phyloP scores from a whole-genome alignment of 2,329 filamentous ascomycete species.

The Lecanicillium sp. region DNA sequence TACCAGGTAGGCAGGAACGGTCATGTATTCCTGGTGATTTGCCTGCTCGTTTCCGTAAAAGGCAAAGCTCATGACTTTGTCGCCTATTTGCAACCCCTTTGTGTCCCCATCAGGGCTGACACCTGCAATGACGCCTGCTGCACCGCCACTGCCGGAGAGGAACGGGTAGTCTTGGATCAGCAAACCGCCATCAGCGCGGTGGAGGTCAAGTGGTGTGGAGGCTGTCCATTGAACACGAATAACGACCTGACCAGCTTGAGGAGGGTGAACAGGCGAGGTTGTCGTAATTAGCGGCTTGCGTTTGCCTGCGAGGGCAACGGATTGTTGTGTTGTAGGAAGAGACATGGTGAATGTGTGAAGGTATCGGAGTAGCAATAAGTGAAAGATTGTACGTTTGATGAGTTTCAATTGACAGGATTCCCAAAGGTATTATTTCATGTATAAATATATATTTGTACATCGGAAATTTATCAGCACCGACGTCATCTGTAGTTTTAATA shows the following conservation, averaged over 20 bases:
- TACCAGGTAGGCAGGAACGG: constrained; percentile 40
- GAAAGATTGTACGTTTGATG: neutral
- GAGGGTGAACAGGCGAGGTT: constrained; percentile 32
- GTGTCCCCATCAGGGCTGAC: constrained; percentile 32
- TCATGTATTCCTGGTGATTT: constrained; percentile 48
- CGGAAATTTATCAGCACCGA: neutral
- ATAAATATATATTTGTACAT: neutral
- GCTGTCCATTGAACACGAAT: constrained; percentile 51
- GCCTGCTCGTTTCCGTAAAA: constrained; percentile 38
- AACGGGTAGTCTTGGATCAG: constrained; percentile 40
- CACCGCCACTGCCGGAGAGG: constrained; percentile 41
- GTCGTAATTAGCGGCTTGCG: constrained; percentile 46
- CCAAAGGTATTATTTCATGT: neutral
- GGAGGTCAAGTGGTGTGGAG: constrained; percentile 54
- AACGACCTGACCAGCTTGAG: constrained; percentile 39
- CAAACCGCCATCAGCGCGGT: constrained; percentile 53
- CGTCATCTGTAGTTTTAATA: neutral
- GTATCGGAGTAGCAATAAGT: neutral
- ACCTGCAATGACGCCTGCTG: constrained; percentile 45
- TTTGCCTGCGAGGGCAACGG: constrained; percentile 48
- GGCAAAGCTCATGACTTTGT: constrained; percentile 49
- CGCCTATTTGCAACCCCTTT: constrained; percentile 40
- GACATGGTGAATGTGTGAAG: constrained; percentile 13
- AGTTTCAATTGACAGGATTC: too few species aligned
- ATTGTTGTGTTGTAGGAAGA: constrained; percentile 56